Evolutionary conservation across 441 rosid genomes (phyloP).

Genomic region (Bruguiera hainesii): DNA sequence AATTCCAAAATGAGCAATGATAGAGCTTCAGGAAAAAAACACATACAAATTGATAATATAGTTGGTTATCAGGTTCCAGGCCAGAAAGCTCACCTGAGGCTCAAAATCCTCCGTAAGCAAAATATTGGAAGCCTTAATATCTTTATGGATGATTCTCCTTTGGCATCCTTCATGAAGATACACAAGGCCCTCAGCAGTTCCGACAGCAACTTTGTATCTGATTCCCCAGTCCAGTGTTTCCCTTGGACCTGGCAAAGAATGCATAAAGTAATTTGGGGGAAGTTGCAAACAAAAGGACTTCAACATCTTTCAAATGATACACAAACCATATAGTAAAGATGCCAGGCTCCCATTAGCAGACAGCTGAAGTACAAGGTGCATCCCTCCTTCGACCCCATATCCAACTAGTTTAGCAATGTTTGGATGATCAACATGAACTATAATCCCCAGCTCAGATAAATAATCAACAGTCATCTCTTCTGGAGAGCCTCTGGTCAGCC

Average conservation of each 20-base stretch:
- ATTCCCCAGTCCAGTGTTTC: slow-evolving; percentile 61
- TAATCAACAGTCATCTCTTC: slow-evolving; percentile 89
- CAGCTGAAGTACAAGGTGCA: slow-evolving; percentile 87
- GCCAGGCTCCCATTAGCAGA: slow-evolving; percentile 92
- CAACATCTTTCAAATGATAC: neutral
- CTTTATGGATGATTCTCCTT: slow-evolving; percentile 92
- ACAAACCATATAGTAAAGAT: slow-evolving; percentile 74
- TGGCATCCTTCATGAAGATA: slow-evolving; percentile 94
- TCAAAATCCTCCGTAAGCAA: slow-evolving; percentile 83
- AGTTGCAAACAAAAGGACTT: neutral
- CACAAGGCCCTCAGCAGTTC: slow-evolving; percentile 76
- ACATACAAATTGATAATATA: neutral
- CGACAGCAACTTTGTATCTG: slow-evolving; percentile 70
- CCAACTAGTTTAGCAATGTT: slow-evolving; percentile 87
- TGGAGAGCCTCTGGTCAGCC: slow-evolving; percentile 64
- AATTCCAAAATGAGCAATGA: slow-evolving; percentile 12
- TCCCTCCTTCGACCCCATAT: slow-evolving; percentile 91
- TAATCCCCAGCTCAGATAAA: slow-evolving; percentile 83
- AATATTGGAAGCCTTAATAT: slow-evolving; percentile 87
- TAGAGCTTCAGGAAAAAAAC: neutral
- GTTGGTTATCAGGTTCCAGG: neutral
- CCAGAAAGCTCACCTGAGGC: slow-evolving; percentile 51
- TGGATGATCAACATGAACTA: slow-evolving; percentile 90
- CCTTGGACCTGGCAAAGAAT: slow-evolving; percentile 41
- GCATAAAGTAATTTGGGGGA: neutral